Base-by-base conservation (phyloP, 495 filamentous ascomycete species). In the Penicillium taxi region DNA sequence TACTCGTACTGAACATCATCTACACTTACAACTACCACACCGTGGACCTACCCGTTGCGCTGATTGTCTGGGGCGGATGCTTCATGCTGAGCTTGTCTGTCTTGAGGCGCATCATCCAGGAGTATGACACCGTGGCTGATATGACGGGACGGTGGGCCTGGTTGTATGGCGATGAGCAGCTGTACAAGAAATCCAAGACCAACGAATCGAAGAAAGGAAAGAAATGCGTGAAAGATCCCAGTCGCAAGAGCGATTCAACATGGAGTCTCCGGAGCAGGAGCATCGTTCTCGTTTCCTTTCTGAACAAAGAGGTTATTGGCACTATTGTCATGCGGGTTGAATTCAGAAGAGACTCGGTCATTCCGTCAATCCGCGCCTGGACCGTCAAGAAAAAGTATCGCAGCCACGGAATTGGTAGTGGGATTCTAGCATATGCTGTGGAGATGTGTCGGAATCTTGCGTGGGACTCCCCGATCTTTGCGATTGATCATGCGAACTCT, bases 301-400 rank as follows among this genome's bases (percentile, higher is more conserved):
- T 71, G 50, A 74, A 73, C 5, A 64, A 68, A 5, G 61, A 73
- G 31, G 49, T 85, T 11, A 78, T 84, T 23, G 79, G 68, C 2
- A 55, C 68, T 0, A 24, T 70, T 15, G 70, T 79, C 2, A 42
- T 80, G 40, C 59, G 69, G 33, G 56, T 61, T 36, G 49, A 59
- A 1, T n/a, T n/a, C n/a, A n/a, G n/a, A n/a, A n/a, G n/a, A n/a
- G n/a, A n/a, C n/a, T n/a, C n/a, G n/a, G n/a, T n/a, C n/a, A n/a
- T n/a, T n/a, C n/a, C 47, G 6, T 58, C 83, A 12, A 78, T 90
- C 30, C 66, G 80, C 15, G 85, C 81, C 1, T 89, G 85, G 83
- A 84, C 85, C 3, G 81, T 86, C 0, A 67, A 71, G 52, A 42
- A 75, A 41, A 64, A 57, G 44, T 89, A 84, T 53, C 69, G 87